Evolutionary conservation across 208 protist genomes (phyloP), one percentile per base, ranked within the genome.

Genomic region (Tritrichomonas foetus): DNA sequence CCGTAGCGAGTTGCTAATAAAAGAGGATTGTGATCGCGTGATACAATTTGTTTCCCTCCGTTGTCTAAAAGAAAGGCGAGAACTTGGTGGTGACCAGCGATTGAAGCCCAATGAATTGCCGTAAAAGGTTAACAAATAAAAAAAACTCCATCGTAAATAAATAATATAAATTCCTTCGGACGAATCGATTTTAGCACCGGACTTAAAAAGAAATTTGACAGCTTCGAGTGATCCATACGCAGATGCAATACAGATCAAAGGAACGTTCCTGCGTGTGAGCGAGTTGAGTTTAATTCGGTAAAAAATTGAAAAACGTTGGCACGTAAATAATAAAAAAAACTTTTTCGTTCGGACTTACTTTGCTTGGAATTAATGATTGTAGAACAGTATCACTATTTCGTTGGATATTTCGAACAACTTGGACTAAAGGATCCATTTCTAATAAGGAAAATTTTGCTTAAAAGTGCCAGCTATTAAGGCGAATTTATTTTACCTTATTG

Each of bases 21-120:
- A 27, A 89, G 39, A 11, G 78, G 47, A 69, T n/a, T 69, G 8
- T 16, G 22, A n/a, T 69, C 25, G 64, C 5, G 25, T 33, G 78
- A 57, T 53, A 53, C 33, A 39, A 50, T 61, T 20, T 53, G 25
- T 57, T 89, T 89, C 1, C 41, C 78, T 57, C 16, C 16, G 8
- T 53, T 89, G 33, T 89, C 78, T n/a, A 89, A 33, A 27, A 89
- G 44, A 49, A 57, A 89, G 3, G 44, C 27, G 1, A 89, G 30
- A 39, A 89, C 47, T 89, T 89, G 44, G 1, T 53, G 16, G n/a
- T 89, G 47, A 33, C 78, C 78, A 20, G 78, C 13, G 9, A 89
- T 33, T 47, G 78, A 8, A 57, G 78, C 39, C 78, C 78, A 89
- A 89, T 89, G 78, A 89, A 89, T 89, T 33, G 78, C 78, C 11